Evolutionary conservation across 1,139 yeast genomes (phyloP).

Genomic region (Citeromyces hawaiiensis): DNA sequence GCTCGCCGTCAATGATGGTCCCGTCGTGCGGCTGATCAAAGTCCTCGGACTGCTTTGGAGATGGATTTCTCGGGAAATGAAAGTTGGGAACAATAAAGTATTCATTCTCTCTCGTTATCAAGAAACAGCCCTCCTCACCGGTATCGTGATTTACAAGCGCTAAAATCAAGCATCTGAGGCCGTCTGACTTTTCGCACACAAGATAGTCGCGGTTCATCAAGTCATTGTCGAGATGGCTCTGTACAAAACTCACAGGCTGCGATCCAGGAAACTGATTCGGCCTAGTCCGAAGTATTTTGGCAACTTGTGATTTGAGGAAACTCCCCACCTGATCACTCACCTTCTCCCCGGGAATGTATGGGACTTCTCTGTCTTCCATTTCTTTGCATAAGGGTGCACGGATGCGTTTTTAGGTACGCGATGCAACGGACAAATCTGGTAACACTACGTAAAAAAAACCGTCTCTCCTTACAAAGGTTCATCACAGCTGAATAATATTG

Average conservation of each 20-base stretch:
- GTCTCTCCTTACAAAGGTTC: no score
- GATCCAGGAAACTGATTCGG: constrained; percentile 65
- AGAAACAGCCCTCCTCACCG: constrained; percentile 63
- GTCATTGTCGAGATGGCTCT: constrained; percentile 54
- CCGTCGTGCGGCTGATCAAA: constrained; percentile 64
- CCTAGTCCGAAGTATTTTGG: constrained; percentile 47
- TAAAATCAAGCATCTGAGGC: constrained; percentile 66
- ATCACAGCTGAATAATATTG: no score
- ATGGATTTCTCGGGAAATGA: constrained; percentile 48
- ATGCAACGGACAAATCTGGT: no score
- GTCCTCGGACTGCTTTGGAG: constrained; percentile 29
- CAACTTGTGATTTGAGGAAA: constrained; percentile 57
- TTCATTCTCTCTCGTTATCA: constrained; percentile 80
- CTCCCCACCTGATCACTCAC: constrained; percentile 62
- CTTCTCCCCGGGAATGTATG: constrained; percentile 71
- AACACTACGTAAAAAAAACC: no score
- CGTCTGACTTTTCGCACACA: constrained; percentile 96
- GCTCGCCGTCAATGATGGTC: constrained; percentile 85
- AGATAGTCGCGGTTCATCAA: constrained; percentile 56
- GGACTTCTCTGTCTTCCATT: constrained; percentile 46
- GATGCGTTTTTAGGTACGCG: background rate
- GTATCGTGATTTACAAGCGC: constrained; percentile 59
- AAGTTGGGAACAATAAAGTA: constrained; percentile 70
- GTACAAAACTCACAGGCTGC: constrained; percentile 87
- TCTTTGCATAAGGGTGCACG: background rate